Percentiles rank a stretch among this genome's conserved stretches.
These are phyloP conservation scores for Tetraselmis chui DNA, from an alignment of 139 green algal species.

Conservation along the genomic window DNA sequence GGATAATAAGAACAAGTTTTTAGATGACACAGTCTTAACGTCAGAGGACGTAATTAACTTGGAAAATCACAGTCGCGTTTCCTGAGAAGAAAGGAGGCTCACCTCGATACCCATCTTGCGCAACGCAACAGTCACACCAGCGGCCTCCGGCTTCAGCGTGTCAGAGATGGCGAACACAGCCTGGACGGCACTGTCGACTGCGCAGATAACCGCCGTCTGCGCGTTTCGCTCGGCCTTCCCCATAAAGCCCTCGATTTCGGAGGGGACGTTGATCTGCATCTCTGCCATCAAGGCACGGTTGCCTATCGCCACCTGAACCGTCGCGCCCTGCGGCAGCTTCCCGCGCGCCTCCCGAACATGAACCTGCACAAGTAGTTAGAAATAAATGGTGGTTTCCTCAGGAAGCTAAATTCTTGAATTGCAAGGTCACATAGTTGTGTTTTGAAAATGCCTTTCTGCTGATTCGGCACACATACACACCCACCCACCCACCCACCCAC, in stretches of 20 bases:
- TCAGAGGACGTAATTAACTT: no score
- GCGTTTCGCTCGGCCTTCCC: conserved; percentile 36
- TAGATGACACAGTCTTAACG: no score
- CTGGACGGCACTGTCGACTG: conserved; percentile 36
- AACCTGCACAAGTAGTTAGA: no score
- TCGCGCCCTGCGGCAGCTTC: neutral
- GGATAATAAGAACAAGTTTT: no score
- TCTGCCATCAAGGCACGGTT: conserved; percentile 67
- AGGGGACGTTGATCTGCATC: conserved; percentile 34
- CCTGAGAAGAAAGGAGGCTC: neutral
- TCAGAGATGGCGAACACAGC: conserved; percentile 73
- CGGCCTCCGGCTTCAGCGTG: conserved; percentile 84
- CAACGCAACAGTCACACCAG: conserved; percentile 66
- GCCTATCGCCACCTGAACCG: conserved; percentile 49
- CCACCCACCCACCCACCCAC: no score
- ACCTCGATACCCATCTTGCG: conserved; percentile 34
- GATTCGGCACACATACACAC: no score
- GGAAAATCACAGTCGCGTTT: neutral
- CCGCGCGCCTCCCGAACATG: neutral
- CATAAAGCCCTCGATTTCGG: conserved; percentile 11
- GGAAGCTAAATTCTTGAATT: no score
- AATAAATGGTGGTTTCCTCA: no score
- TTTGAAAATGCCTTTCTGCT: no score
- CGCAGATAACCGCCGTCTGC: conserved; percentile 63
- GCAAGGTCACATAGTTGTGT: no score